Evolutionary conservation across 148 eudicot genomes (phyloP), one percentile per base, ranked within the genome.

Genomic region (Silene latifolia): DNA sequence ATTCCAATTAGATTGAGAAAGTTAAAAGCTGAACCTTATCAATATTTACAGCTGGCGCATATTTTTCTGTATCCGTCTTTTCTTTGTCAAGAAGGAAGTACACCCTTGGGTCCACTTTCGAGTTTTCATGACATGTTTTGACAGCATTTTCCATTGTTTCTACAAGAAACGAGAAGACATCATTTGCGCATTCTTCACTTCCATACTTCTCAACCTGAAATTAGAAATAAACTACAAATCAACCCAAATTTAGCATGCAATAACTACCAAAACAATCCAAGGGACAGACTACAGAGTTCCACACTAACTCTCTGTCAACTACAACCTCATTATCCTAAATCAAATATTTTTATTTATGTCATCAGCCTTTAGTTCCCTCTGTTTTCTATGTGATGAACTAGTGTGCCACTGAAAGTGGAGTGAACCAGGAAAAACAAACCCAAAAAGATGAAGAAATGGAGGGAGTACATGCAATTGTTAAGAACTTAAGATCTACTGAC

Each of bases 91-190:
- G 89, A 76, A 95, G 91, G 74, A 90, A 95, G 83, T 92, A 82
- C 61, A 90, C 94, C 87, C 93, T 92, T 18, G 94, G 89, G 79
- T 92, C 99, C 78, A 92, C 92, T 73, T 85, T 92, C 20, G 96
- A 87, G 76, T 87, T 88, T 79, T 90, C 93, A 79, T 95, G 99
- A 96, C 97, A 95, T 68, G 91, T 81, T 79, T 92, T 92, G 42
- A 95, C 84, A 79, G 99, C 91, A 56, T 78, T 80, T 85, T 95
- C 97, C 89, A 92, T 82, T 71, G 97, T 95, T 73, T 89, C 85
- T 76, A 92, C 93, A 77, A 90, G 89, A 76, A 95, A 95, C 8
- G 92, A 82, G 85, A 92, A 90, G 29, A 88, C 74, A 18, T 81
- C 88, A 23, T 76, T 80, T 78, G 80, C 77, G 72, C 21, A 19